Evolutionary conservation across 371 early-diverging fungal species (phyloP).

Genomic region (Mortierella sp.): DNA sequence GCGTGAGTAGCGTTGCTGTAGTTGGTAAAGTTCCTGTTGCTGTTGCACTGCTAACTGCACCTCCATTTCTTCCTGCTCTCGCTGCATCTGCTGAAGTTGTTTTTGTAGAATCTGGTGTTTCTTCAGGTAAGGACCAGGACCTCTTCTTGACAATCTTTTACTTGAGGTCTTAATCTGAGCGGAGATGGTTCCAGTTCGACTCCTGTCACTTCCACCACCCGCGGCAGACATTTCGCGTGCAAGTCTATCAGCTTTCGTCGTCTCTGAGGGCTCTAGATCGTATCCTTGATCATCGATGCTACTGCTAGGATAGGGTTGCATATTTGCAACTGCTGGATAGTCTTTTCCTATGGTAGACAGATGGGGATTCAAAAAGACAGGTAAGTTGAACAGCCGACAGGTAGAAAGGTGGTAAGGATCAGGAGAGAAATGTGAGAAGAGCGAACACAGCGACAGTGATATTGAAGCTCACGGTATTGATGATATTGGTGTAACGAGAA

Average conservation of each 20-base stretch:
- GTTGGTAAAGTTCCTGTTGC: conserved; percentile 1
- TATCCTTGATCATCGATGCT: background rate
- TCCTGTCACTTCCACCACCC: background rate
- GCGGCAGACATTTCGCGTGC: background rate
- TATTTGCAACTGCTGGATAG: background rate
- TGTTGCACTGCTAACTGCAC: conserved; percentile 9
- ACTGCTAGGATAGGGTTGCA: background rate
- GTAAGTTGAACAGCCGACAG: background rate
- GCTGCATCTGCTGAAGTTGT: conserved; percentile 43
- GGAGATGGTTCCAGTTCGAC: background rate
- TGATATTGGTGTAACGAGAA: no score
- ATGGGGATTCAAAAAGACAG: no score
- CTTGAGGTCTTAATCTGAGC: conserved; percentile 5
- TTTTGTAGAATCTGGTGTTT: conserved; percentile 50
- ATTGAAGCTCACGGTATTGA: no score
- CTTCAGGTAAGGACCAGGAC: conserved; percentile 31
- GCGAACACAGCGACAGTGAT: no score
- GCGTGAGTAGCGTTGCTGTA: conserved; percentile 1
- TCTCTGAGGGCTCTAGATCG: background rate
- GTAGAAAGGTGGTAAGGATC: background rate
- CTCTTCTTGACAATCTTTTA: conserved; percentile 12
- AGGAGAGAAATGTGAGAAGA: background rate
- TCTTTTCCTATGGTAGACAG: background rate
- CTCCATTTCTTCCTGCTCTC: conserved; percentile 38
- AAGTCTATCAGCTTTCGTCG: background rate